Evolutionary conservation across 768 basidiomycete species (phyloP), one percentile per base, ranked within the genome.

Genomic region (Pisolithus tinctorius): DNA sequence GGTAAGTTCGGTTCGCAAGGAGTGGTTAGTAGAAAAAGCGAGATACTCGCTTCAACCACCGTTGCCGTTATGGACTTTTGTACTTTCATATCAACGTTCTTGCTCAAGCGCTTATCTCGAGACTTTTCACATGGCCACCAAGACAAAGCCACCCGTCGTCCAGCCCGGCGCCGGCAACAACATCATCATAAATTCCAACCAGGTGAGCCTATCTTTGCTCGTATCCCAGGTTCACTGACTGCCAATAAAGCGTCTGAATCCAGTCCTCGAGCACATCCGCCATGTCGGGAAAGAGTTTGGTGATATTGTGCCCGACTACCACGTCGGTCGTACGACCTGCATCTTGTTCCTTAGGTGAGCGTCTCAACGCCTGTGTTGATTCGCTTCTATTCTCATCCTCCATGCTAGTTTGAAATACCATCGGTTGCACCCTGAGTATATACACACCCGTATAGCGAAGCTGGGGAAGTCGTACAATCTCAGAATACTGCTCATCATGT

Each of bases 391-490:
- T 47, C 50, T 55, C 7, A 55, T 6, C 3, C 51, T 16, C 20
- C 8, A 8, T 30, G 17, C 2, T 54, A 97, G 96, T 63, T 66
- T 98, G 57, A 88, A 83, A 61, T 98, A 98, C 59, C 94, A 98
- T 61, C 87, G 94, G 47, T 79, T 99, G 13, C 96, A 98, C 67
- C 96, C 96, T 13, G 96, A 98, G 67, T 99, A 99, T 65, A 85
- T 99, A 51, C 90, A 92, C 65, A 79, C 80, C 47, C 84, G 96
- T 11, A 93, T 99, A 52, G 87, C 92, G 60, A 86, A 83, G 58
- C 81, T 99, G 17, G 88, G 86, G 4, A 78, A 77, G 34, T 80
- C 82, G 2, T 98, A 93, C 67, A 87, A 79, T 54, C 76, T 98
- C 14, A 74, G 96, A 44, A 80, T 99, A 50, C 73, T 98, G 29